Base-by-base conservation (phyloP, 768 basidiomycete species). In the Pleurotus eryngii region DNA sequence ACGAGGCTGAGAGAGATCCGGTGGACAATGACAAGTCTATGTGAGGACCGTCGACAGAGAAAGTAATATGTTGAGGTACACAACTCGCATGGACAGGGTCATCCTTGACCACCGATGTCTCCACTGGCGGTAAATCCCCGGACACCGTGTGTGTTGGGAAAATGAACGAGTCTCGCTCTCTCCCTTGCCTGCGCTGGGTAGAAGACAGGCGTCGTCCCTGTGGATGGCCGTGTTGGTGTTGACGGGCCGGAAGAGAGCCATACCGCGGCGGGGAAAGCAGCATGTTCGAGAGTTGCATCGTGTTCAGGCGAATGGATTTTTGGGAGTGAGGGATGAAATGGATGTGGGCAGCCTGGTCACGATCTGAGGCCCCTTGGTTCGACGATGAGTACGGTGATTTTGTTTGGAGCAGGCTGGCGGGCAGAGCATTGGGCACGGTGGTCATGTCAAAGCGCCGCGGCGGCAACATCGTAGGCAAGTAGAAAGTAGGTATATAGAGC, bases 231-330 rank as follows among this genome's bases (percentile, higher is more conserved):
- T 38, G 20, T 53, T 12, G n/a, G 24, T 24, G 46, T 30, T 20
- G 47, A 14, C 18, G 40, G 50, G 53, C 15, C 63, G 62, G 38
- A 64, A 60, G 38, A 46, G 58, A 59, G 45, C 57, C 59, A 7
- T 38, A 46, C 46, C 18, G 30, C 24, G 69, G 66, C 5, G 72
- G 66, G 14, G 78, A 68, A 56, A 76, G 68, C 3, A 79, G 71
- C 67, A 84, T 78, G 54, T 72, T 75, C 15, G 88, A 87, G 3
- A 92, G 75, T 51, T 85, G 76, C 65, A 91, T 77, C 0, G 89
- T 90, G 60, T 73, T 78, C 35, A 81, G 74, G 15, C 90, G 83
- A 59, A 91, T 92, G 26, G 78, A 76, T 60, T 80, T 79, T 60
- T 83, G 84, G 1, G 83, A 83, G 62, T 84, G 87, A 7, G 81